Base-by-base conservation (phyloP, 805 yeast species). In the Wickerhamiella sergipiensis region DNA sequence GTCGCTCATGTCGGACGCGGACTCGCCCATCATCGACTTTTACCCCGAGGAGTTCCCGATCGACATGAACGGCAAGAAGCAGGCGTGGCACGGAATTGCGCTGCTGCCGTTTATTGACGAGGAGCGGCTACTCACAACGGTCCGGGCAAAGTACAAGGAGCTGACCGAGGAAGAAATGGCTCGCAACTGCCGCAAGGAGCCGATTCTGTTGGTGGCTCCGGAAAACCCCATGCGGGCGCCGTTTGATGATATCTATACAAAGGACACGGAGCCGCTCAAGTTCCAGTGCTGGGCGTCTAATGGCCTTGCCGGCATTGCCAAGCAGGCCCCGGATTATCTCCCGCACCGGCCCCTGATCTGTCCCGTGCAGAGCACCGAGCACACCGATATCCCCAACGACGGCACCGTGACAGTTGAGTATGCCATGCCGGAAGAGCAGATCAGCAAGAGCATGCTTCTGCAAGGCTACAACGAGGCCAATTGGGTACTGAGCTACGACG, bases 31-130 rank as follows among this genome's bases (percentile, higher is more conserved):
- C 58, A 76, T 77, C 51, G 97, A 88, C 60, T 88, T 88, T 60
- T 92, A 92, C 63, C 98, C 98, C 1, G 74, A 75, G 51, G 88
- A 86, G 53, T 95, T 90, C 53, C 88, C 82, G 48, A 75, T 86
- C 40, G 98, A 92, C 69, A 76, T 81, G 79, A 92, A 92, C 65
- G 98, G 98, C 44, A 92, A 92, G 64, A 86, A 89, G 49, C 94
- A 92, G 17, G 82, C 87, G 45, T 92, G 98, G 98, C 97, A 92
- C 69, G 97, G 97, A 10, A 95, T 92, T 53, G 95, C 94, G 6
- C 75, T 86, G 60, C 75, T 92, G 52, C 81, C 94, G 3, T 92
- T 92, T 72, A 96, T 92, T 46, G 97, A 92, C 59, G 88, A 84
- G 61, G 67, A 76, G 22, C 75, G 92, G 54, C 73, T 92, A 50